Base-by-base conservation (phyloP, 441 rosid genomes). In the Erysimum pusillum region DNA sequence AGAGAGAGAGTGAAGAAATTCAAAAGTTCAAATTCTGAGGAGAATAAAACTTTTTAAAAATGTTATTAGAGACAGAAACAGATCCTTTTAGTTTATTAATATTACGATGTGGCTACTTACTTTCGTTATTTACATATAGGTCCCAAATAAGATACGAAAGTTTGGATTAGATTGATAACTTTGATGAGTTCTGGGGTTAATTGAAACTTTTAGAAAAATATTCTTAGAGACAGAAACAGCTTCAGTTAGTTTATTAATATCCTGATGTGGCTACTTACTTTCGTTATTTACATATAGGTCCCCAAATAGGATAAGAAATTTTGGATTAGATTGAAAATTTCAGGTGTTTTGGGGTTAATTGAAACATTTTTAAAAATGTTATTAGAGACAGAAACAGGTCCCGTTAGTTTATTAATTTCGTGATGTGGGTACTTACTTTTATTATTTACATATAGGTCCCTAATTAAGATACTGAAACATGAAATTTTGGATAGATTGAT, bases 21-120 rank as follows among this genome's bases (percentile, higher is more conserved):
- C 75, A 74, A 79, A 74, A 46, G n/a, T 79, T 74, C 67, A 74
- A 79, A 68, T 69, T 76, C 51, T 51, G 64, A 41, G 63, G 56
- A 49, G 53, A 66, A 9, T 2, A 0, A 20, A 31, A 8, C 18
- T 8, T 51, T 61, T 32, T 12, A 0, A 36, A 70, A 71, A 35
- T 46, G 63, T 13, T 15, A 48, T 59, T 49, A 51, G 18, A 52
- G 57, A 63, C 10, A 42, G 31, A 52, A 0, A 63, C 36, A 44
- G n/a, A 38, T 59, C 68, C 63, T 36, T 74, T n/a, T 9, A 57
- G 0, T 28, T 65, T 20, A 17, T 28, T 48, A 34, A 11, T 20
- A 56, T 35, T 9, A 14, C 6, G 6, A 8, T 17, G 34, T 57
- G 20, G 10, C 51, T 74, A 57, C 49, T 45, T 14, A 65, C 66